Evolutionary conservation across 805 yeast genomes (phyloP).

Genomic region (Yarrowia sp.): DNA sequence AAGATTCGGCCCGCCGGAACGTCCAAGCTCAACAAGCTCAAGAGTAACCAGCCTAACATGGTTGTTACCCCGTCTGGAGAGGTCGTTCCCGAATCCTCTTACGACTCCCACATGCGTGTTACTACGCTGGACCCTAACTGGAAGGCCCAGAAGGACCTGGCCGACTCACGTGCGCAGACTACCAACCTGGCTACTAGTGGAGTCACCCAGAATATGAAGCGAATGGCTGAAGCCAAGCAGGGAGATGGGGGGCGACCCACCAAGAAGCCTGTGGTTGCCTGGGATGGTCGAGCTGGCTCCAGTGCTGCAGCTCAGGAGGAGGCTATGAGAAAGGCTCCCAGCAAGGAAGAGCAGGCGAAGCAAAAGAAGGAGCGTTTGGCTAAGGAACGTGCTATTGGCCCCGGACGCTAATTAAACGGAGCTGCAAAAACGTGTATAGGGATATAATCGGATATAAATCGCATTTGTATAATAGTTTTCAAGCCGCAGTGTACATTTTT

Average conservation of each 20-base stretch:
- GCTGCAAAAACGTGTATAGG: slow-evolving; percentile 14
- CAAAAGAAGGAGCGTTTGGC: slow-evolving; percentile 28
- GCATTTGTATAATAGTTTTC: too few species aligned
- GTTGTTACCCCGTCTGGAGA: slow-evolving; percentile 59
- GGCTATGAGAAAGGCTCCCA: slow-evolving; percentile 29
- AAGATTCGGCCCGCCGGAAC: slow-evolving; percentile 72
- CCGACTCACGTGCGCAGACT: slow-evolving; percentile 37
- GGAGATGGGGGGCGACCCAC: slow-evolving; percentile 28
- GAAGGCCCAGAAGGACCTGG: slow-evolving; percentile 55
- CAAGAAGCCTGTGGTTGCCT: slow-evolving; percentile 31
- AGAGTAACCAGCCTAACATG: slow-evolving; percentile 32
- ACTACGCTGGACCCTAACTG: slow-evolving; percentile 76
- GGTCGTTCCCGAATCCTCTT: slow-evolving; percentile 64
- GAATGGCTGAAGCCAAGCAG: slow-evolving; percentile 38
- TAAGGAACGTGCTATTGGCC: slow-evolving; percentile 26
- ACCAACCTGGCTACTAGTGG: slow-evolving; percentile 40
- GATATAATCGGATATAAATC: neutral
- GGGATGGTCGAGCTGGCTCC: slow-evolving; percentile 34
- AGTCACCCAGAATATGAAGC: slow-evolving; percentile 42
- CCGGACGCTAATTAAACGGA: neutral
- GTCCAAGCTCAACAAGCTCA: slow-evolving; percentile 49
- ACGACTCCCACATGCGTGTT: slow-evolving; percentile 63
- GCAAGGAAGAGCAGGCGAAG: slow-evolving; percentile 29
- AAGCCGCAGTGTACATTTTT: too few species aligned
- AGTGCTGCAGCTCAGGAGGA: slow-evolving; percentile 31